Base-by-base conservation (phyloP, 163 green algal genomes). In the Scenedesmus sp. region DNA sequence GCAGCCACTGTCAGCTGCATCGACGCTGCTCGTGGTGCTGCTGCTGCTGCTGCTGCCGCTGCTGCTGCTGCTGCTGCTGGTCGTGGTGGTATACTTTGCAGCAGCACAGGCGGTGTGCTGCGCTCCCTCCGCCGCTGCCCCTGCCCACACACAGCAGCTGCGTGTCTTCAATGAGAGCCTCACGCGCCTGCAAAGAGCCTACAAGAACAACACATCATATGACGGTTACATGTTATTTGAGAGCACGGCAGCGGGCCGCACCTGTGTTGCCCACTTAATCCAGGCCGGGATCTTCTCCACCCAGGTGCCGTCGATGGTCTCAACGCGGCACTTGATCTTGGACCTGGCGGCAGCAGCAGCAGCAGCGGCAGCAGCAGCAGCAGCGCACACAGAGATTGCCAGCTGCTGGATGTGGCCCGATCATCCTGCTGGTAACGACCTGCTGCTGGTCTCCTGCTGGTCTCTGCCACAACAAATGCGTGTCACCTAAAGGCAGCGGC, bases 231-330 rank as follows among this genome's bases (percentile, higher is more conserved):
- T n/a, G n/a, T n/a, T n/a, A n/a, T n/a, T n/a, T n/a, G n/a, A n/a
- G n/a, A 61, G 9, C 51, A 44, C 35, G 33, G 37, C 46, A 20
- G 9, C 3, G 35, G 49, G 3, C 15, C 68, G 40, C 85, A 96
- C 95, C 95, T 99, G 98, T 13, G 98, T 99, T 42, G 98, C 98
- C 95, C 97, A 99, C 93, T 98, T 98, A 95, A 99, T 99, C 97
- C 97, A 99, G 16, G 98, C 98, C 16, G 98, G 98, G 91, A 99
- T 99, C 91, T 97, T 96, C 94, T 99, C 98, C 86, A 97, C 95
- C 96, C 96, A 99, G 89, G 97, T 92, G 22, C 97, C 97, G 59
- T 95, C 95, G 0, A 93, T 93, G 7, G 95, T 98, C 96, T 99
- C 96, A 80, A 99, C 87, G 53, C 97, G 88, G 26, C 91, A 92